Evolutionary conservation across 371 early-diverging fungal genomes (phyloP).

Genomic region (Mucor lusitanicus): DNA sequence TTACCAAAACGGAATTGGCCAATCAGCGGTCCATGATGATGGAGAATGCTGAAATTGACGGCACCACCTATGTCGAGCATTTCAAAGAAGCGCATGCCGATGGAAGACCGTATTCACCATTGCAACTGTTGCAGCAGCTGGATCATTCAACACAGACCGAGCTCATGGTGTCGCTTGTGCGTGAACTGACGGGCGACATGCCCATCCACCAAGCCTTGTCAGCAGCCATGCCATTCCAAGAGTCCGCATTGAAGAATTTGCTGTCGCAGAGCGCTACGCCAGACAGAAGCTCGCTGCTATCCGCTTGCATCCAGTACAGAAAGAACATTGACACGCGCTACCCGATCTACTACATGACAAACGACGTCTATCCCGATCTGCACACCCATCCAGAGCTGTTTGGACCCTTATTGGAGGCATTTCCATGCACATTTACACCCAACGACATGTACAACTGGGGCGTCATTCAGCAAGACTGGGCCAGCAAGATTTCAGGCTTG

Average conservation of each 20-base stretch:
- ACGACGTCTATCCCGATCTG: constrained; percentile 15
- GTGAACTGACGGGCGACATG: constrained; percentile 33
- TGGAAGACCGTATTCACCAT: background rate
- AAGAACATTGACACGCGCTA: constrained; percentile 16
- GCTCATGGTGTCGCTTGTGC: constrained; percentile 19
- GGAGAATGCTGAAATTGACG: constrained; percentile 15
- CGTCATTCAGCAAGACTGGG: constrained; percentile 15
- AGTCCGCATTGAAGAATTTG: constrained; percentile 14
- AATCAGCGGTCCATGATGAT: background rate
- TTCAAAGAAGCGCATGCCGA: background rate
- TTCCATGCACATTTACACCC: constrained; percentile 36
- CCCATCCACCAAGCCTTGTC: constrained; percentile 36
- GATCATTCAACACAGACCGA: background rate
- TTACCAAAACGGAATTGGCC: constrained; percentile 14
- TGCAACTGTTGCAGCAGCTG: constrained; percentile 10
- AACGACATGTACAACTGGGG: constrained; percentile 23
- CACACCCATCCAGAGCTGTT: constrained; percentile 14
- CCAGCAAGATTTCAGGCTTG: background rate
- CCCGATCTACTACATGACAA: constrained; percentile 27
- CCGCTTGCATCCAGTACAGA: constrained; percentile 29
- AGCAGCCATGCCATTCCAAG: constrained; percentile 24
- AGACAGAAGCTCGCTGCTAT: constrained; percentile 13
- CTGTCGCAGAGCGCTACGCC: background rate
- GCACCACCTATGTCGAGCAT: background rate
- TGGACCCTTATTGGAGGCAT: constrained; percentile 14